Evolutionary conservation across 495 filamentous ascomycete species (phyloP), one percentile per base, ranked within the genome.

Genomic region (Trichoderma orchidacearum): DNA sequence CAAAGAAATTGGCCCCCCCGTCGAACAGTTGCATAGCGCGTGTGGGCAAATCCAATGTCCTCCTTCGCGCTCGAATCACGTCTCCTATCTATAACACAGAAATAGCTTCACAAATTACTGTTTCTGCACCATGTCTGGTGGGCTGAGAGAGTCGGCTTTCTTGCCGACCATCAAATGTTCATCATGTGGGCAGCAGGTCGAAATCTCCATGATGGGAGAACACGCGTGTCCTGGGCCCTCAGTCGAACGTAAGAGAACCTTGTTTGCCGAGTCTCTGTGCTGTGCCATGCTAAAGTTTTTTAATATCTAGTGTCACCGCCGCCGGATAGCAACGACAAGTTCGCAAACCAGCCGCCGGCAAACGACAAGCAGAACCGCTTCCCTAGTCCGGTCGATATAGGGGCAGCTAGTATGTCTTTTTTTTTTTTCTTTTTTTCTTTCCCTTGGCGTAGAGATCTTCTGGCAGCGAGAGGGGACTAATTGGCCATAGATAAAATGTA

Each of bases 131-230:
- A 48, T 48, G 41, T 25, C 18, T 8, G 41, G n/a, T n/a, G n/a
- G 41, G 27, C 41, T 48, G 18, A 48, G 83, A 63, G 76, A 80
- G 58, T 80, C 81, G 73, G 83, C 80, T 72, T 83, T 91, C 53
- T 76, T 98, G 75, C 90, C 92, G 63, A 83, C 83, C 18, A 90
- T 98, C 69, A 97, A 96, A 82, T 98, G 93, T 75, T 97, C 94
- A 52, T 86, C 78, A 67, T 98, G 93, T 66, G 83, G 83, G 50
- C 71, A 73, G 31, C 81, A 93, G 66, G 89, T 97, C 58, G 87
- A 92, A 64, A 96, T 98, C 61, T 84, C 86, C 8, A 70, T 82
- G 63, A 88, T 98, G 89, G 93, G 90, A 38, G 91, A 98, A 61
- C 93, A 98, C 78, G 68, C 86, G 56, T 95, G 89, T 69, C 67